Conservation (phyloP, 2,329 filamentous ascomycete species). For the Clonostachys solani region DNA sequence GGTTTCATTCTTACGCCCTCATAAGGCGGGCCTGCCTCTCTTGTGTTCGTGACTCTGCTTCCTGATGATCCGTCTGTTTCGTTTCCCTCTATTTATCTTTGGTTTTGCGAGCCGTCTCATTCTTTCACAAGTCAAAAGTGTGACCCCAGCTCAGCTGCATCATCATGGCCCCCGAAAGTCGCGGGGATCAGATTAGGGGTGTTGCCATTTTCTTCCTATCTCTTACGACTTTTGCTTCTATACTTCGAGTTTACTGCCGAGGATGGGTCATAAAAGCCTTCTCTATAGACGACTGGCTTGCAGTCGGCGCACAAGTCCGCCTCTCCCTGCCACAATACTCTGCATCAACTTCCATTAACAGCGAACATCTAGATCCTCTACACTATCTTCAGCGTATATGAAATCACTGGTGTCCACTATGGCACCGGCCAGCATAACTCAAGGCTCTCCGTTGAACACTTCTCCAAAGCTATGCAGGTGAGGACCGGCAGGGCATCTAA, state of each 20-base stretch:
- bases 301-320: conserved; percentile 20
- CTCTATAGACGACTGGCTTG: conserved; percentile 24
- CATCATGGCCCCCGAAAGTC: conserved; percentile 7
- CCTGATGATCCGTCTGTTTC: too few relatives aligned
- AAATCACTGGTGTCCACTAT: conserved; percentile 3
- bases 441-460: conserved; percentile 9
- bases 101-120: too few relatives aligned
- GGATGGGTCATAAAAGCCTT: conserved; percentile 23
- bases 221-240: conserved; percentile 21
- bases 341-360: too few relatives aligned
- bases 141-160: too few relatives aligned
- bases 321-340: not conserved
- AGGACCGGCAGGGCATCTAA: not conserved
- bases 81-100: too few relatives aligned
- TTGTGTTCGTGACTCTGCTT: too few relatives aligned
- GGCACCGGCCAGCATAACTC: conserved; percentile 16
- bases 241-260: conserved; percentile 22
- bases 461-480: conserved; percentile 22
- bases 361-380: too few relatives aligned
- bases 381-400: too few relatives aligned
- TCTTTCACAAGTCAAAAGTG: too few relatives aligned
- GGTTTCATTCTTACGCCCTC: too few relatives aligned
- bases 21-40: too few relatives aligned
- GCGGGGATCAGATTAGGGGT: conserved; percentile 15
- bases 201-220: conserved; percentile 23